Evolutionary conservation across 1,284 basidiomycete species (phyloP).

Genomic region (Phellopilus nigrolimitatus): DNA sequence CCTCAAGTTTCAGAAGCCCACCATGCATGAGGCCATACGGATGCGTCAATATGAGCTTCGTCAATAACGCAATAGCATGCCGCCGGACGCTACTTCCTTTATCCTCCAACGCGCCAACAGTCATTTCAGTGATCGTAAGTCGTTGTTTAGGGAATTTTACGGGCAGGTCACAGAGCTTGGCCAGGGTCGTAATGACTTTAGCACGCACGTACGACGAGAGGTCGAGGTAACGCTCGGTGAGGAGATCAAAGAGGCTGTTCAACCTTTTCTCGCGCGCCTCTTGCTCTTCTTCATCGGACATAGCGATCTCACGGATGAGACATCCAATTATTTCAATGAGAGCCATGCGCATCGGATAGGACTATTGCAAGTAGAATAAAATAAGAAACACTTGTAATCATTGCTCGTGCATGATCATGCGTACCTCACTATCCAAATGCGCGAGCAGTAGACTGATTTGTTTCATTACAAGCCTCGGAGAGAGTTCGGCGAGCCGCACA

Average conservation of each 20-base stretch:
- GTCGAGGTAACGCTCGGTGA: slow-evolving; percentile 87
- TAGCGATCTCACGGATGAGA: slow-evolving; percentile 75
- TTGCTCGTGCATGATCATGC: no score
- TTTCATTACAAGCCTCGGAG: slow-evolving; percentile 85
- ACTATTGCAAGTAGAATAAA: slow-evolving; percentile 38
- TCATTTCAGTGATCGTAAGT: slow-evolving; percentile 68
- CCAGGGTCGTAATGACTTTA: slow-evolving; percentile 79
- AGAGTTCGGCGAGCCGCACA: slow-evolving; percentile 74
- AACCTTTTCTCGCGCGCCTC: slow-evolving; percentile 78
- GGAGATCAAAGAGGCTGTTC: slow-evolving; percentile 75
- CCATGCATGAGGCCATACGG: slow-evolving; percentile 87
- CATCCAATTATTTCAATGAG: slow-evolving; percentile 83
- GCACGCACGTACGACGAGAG: slow-evolving; percentile 87
- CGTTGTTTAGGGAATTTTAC: slow-evolving; percentile 88
- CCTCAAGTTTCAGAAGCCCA: slow-evolving; percentile 67
- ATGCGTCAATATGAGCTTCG: slow-evolving; percentile 81
- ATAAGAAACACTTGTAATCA: slow-evolving; percentile 28
- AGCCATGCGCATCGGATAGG: slow-evolving; percentile 94
- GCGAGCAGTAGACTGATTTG: slow-evolving; percentile 82
- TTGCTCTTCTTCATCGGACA: slow-evolving; percentile 49
- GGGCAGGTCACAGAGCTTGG: slow-evolving; percentile 67
- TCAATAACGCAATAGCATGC: slow-evolving; percentile 75
- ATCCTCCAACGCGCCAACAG: slow-evolving; percentile 83
- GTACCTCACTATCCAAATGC: slow-evolving; percentile 92
- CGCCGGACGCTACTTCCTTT: slow-evolving; percentile 88